Evolutionary conservation across 345 rosid genomes (phyloP).

Genomic region (Hibiscus syriacus): DNA sequence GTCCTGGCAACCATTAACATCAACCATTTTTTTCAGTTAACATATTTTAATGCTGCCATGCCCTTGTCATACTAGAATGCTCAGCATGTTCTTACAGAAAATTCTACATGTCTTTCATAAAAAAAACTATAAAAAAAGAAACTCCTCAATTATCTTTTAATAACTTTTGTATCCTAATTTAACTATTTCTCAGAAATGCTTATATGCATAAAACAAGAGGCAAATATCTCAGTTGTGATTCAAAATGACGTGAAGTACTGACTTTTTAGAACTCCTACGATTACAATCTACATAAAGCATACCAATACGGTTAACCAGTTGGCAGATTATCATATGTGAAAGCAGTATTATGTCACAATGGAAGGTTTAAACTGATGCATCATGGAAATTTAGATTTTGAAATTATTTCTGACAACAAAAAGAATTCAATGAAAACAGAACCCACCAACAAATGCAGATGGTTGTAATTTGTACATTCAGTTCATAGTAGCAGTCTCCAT

Average conservation of each 20-base stretch:
- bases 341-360: background rate
- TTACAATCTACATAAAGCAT: background rate
- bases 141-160: background rate
- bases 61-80: background rate
- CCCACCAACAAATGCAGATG: conserved; percentile 54
- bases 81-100: background rate
- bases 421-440: conserved; percentile 40
- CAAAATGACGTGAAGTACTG: background rate
- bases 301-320: background rate
- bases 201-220: background rate
- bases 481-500: conserved; percentile 52
- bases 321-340: background rate
- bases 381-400: conserved; percentile 3
- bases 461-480: conserved; percentile 56
- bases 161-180: background rate
- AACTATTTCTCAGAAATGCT: background rate
- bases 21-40: background rate
- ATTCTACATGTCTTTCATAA: background rate
- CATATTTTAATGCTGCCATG: background rate
- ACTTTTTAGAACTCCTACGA: no score
- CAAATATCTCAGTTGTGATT: background rate
- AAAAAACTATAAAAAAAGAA: background rate
- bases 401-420: conserved; percentile 19
- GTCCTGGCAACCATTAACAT: conserved; percentile 26
- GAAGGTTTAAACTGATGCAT: conserved; percentile 12